Evolutionary conservation across 305 asterid species (phyloP).

Genomic region (Fraxinus platypoda): DNA sequence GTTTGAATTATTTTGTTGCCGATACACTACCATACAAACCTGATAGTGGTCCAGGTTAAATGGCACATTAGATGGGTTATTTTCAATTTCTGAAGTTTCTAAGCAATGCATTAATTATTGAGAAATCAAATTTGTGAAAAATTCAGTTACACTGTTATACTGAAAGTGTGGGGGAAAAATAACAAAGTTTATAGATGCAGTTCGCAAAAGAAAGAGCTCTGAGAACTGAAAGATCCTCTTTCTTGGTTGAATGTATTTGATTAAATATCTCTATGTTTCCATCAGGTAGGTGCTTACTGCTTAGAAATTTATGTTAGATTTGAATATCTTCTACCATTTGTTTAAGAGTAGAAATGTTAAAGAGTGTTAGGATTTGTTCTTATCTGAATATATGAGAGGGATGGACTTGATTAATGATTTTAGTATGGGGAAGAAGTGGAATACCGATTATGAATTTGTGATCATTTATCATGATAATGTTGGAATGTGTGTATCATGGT

Average conservation of each 20-base stretch:
- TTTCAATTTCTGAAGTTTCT: neutral
- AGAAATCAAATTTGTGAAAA: neutral
- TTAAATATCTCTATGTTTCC: conserved; percentile 1
- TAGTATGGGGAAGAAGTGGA: neutral
- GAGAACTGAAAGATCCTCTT: neutral
- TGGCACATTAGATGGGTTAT: neutral
- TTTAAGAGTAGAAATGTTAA: neutral
- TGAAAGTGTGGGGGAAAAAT: neutral
- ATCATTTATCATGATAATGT: neutral
- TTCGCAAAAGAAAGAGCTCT: neutral
- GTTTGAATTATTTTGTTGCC: neutral
- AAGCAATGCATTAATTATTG: neutral
- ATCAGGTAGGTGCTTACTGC: neutral
- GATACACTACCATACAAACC: neutral
- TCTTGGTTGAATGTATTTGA: neutral
- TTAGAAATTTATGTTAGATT: neutral
- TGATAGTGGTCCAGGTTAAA: neutral
- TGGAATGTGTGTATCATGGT: neutral
- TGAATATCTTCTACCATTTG: neutral
- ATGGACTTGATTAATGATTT: conserved; percentile 7
- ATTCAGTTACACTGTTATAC: neutral
- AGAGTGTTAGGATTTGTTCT: neutral
- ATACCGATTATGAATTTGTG: neutral
- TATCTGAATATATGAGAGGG: conserved; percentile 1
- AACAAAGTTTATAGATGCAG: neutral